Percentiles rank a stretch among this genome's conserved stretches.
Conservation (phyloP, 768 basidiomycete species). For the Collybia mongolica region DNA sequence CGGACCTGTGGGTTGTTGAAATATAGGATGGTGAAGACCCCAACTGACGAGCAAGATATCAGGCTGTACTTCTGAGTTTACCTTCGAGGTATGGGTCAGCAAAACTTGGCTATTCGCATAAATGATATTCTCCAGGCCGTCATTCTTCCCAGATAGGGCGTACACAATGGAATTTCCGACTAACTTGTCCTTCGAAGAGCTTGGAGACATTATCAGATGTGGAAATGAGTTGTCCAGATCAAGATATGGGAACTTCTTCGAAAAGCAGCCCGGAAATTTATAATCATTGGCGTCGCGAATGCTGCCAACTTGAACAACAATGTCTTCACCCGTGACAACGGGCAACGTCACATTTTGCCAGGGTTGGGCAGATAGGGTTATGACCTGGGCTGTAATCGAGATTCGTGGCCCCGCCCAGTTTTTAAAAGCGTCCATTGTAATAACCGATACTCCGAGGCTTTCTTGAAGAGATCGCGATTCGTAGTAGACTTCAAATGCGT, state of each 20-base stretch:
- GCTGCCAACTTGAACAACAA: constrained; percentile 15
- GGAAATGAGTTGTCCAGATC: constrained; percentile 13
- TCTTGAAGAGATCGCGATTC: constrained; percentile 23
- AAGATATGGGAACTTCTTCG: constrained; percentile 17
- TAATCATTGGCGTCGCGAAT: constrained; percentile 15
- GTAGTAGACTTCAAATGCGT: constrained; percentile 52
- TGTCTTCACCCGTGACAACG: too few species aligned
- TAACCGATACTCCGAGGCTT: background rate
- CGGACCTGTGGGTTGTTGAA: constrained; percentile 21
- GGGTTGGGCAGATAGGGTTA: constrained; percentile 17
- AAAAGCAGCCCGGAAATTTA: constrained; percentile 22
- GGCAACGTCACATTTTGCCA: too few species aligned
- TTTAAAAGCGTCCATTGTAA: background rate
- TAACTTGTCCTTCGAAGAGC: background rate
- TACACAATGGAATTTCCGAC: constrained; percentile 17
- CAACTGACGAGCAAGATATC: constrained; percentile 54
- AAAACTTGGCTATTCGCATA: too few species aligned
- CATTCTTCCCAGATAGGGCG: background rate
- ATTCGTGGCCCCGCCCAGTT: constrained; percentile 33
- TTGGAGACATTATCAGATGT: constrained; percentile 1
- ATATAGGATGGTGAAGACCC: constrained; percentile 47
- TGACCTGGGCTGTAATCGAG: constrained; percentile 31
- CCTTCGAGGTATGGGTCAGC: background rate
- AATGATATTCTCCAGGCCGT: background rate
- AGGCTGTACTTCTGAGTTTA: constrained; percentile 6